phyloP scores from a whole-genome alignment of 2,329 filamentous ascomycete species.

The Torrubiellomyces zombiae region DNA sequence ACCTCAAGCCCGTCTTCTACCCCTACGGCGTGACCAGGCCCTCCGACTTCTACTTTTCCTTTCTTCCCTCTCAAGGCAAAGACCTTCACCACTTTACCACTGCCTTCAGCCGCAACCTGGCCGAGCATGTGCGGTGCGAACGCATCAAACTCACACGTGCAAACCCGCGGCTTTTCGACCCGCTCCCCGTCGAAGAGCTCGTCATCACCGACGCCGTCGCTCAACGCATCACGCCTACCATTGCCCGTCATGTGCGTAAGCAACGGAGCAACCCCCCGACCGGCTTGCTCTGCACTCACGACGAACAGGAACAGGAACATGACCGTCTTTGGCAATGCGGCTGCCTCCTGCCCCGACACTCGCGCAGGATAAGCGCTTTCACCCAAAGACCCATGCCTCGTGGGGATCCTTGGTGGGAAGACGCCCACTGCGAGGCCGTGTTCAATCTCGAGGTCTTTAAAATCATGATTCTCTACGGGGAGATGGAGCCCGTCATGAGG shows the following conservation, averaged over 20 bases:
- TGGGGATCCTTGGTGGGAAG: too few species aligned
- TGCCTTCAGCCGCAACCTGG: conserved; percentile 4
- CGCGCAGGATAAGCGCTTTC: too few species aligned
- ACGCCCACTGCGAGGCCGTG: too few species aligned
- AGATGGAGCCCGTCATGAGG: conserved; percentile 8
- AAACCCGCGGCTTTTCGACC: not conserved
- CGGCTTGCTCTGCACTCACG: too few species aligned
- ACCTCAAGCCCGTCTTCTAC: conserved; percentile 2
- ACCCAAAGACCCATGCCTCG: too few species aligned
- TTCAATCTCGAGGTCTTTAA: conserved; percentile 8
- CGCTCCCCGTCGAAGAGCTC: not conserved
- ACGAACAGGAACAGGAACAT: too few species aligned
- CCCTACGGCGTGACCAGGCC: not conserved
- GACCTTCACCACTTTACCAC: conserved; percentile 5
- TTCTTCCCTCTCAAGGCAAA: conserved; percentile 3
- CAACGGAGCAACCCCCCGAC: too few species aligned
- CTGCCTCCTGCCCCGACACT: too few species aligned
- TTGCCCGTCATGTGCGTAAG: conserved; percentile 3
- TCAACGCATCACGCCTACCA: not conserved
- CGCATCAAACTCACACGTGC: conserved; percentile 3
- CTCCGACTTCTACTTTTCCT: conserved; percentile 4
- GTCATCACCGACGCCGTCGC: not conserved
- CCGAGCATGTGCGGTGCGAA: conserved; percentile 2
- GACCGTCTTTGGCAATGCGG: too few species aligned
- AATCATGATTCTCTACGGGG: conserved; percentile 8